A percentile compares a stretch with the other conserved stretches of the same genome.
Evolutionary conservation across 139 green algal genomes (phyloP).

Genomic region (Haematococcus lacustris): DNA sequence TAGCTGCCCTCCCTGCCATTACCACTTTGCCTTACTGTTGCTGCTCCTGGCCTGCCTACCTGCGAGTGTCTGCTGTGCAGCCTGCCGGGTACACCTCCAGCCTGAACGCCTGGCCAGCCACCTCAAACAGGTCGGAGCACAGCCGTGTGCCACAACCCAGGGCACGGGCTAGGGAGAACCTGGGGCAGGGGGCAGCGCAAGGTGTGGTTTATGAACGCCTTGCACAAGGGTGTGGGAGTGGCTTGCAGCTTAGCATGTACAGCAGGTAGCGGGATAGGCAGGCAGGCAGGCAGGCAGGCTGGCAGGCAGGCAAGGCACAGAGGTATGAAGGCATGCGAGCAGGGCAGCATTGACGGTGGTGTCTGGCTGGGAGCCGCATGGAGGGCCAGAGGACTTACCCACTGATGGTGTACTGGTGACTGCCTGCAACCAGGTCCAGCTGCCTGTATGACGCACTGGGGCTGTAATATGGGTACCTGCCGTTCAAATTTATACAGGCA

Average conservation of each 20-base stretch:
- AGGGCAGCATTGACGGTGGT: background rate
- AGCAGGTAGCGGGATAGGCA: too few relatives aligned
- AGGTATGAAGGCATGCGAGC: background rate
- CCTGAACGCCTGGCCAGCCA: constrained; percentile 36
- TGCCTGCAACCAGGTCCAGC: constrained; percentile 29
- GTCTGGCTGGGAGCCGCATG: background rate
- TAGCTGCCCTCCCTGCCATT: too few relatives aligned
- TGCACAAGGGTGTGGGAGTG: background rate
- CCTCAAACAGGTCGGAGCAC: constrained; percentile 45
- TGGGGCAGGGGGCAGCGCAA: constrained; percentile 1
- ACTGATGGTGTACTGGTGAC: constrained; percentile 41
- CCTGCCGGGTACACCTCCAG: constrained; percentile 46
- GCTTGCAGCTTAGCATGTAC: background rate
- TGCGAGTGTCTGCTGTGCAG: constrained; percentile 18
- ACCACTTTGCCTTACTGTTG: too few relatives aligned
- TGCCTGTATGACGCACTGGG: constrained; percentile 22
- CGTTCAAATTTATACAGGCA: background rate
- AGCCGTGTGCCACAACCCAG: constrained; percentile 37
- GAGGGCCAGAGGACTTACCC: constrained; percentile 16
- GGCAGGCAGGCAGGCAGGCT: background rate
- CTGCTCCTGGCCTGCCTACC: too few relatives aligned
- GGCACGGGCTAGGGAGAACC: constrained; percentile 32
- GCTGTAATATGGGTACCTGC: constrained; percentile 17
- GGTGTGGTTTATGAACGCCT: background rate
- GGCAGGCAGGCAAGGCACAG: background rate